A percentile compares a stretch with the other conserved stretches of the same genome.
phyloP scores from a whole-genome alignment of 805 yeast species.

The Suhomyces canberraensis region DNA sequence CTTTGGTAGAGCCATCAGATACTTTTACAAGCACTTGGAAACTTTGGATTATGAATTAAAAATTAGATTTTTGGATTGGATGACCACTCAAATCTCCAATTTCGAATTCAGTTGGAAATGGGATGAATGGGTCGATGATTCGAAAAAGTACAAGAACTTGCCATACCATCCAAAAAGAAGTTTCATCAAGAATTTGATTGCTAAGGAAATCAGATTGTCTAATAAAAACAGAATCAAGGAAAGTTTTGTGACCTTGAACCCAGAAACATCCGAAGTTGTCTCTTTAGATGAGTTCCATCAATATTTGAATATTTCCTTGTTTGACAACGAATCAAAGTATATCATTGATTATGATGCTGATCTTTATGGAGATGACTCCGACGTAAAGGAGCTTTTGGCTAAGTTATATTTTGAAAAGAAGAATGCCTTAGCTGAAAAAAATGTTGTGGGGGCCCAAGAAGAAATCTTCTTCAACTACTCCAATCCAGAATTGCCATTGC shows the following conservation, averaged over 20 bases:
- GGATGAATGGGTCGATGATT: slow-evolving; percentile 84
- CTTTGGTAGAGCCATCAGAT: slow-evolving; percentile 87
- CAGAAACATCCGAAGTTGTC: slow-evolving; percentile 25
- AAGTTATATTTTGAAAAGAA: slow-evolving; percentile 24
- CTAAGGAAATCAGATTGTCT: slow-evolving; percentile 82
- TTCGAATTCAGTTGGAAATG: slow-evolving; percentile 97
- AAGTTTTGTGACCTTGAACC: slow-evolving; percentile 48
- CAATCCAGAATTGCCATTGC: slow-evolving; percentile 35
- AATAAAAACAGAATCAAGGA: slow-evolving; percentile 67
- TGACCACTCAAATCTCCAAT: slow-evolving; percentile 87
- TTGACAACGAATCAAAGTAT: slow-evolving; percentile 26
- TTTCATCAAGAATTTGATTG: slow-evolving; percentile 73
- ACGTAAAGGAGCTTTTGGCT: slow-evolving; percentile 22
- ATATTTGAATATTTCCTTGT: slow-evolving; percentile 36
- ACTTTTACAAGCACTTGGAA: slow-evolving; percentile 65
- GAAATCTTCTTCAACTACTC: slow-evolving; percentile 36
- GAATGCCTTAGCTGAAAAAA: slow-evolving; percentile 16
- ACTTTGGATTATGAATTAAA: slow-evolving; percentile 73
- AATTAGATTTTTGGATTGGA: slow-evolving; percentile 80
- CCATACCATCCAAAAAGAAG: slow-evolving; percentile 68
- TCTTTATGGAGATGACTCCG: slow-evolving; percentile 32
- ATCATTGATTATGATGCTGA: slow-evolving; percentile 33
- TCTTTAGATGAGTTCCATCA: slow-evolving; percentile 37
- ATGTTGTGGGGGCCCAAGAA: slow-evolving; percentile 33
- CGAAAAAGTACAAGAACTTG: slow-evolving; percentile 41